These are phyloP conservation scores for Botrytis hyacinthi DNA, from an alignment of 2,329 filamentous ascomycete species.

Conservation along the genomic window DNA sequence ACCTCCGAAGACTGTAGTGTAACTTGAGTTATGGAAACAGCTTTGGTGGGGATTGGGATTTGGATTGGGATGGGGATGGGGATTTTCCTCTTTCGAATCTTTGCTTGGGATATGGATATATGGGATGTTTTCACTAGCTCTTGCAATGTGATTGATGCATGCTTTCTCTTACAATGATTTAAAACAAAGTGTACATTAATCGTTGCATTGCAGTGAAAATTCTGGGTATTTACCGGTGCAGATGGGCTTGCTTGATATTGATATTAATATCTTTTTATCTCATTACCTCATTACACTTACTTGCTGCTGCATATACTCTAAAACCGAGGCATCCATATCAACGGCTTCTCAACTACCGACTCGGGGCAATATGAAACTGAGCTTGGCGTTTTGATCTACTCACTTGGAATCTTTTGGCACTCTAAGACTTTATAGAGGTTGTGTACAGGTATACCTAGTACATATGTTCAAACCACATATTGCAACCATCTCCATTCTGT, in stretches of 20 bases:
- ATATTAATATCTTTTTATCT: no score
- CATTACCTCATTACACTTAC: no score
- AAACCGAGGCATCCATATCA: no score
- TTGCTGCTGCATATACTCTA: no score
- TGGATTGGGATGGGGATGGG: no score
- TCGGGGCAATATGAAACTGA: background rate
- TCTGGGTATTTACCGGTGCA: background rate
- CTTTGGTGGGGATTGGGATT: no score
- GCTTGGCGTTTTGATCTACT: background rate
- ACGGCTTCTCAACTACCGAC: no score
- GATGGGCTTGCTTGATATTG: background rate
- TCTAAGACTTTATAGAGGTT: background rate
- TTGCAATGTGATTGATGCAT: background rate
- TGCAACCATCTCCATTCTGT: background rate
- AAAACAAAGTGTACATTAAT: background rate
- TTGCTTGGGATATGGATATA: background rate
- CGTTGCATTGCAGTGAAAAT: background rate
- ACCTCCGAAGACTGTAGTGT: no score
- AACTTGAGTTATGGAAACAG: no score
- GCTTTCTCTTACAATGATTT: background rate
- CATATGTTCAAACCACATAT: background rate
- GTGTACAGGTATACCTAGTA: background rate
- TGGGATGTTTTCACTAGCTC: background rate
- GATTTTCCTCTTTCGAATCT: no score
- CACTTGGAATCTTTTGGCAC: background rate